Base-by-base conservation (phyloP, 805 yeast genomes). In the Starmerella scarabaei region DNA sequence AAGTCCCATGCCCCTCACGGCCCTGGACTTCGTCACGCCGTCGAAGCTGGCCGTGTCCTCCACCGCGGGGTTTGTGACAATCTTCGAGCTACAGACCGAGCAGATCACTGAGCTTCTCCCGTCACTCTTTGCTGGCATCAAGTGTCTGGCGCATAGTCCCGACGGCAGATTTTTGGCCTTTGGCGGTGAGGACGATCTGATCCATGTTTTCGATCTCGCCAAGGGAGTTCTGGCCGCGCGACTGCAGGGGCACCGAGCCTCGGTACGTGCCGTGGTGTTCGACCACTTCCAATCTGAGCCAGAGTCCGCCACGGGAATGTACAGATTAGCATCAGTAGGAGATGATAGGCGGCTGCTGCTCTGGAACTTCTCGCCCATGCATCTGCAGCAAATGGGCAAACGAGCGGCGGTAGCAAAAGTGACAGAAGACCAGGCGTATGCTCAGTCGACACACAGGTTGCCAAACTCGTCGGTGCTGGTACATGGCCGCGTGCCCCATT, bases 51-150 rank as follows among this genome's bases (percentile, higher is more conserved):
- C 75, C 0, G 53, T 75, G n/a, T 71, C 79, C 0, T 63, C 74
- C 5, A 80, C 73, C 44, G 84, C 78, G 53, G 91, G 85, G 2
- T 69, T 68, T 44, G 59, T 76, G 20, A 60, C 80, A 35, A 49
- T 80, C 15, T 60, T 80, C 35, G 78, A 77, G 53, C 54, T 77
- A 2, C 50, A 53, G 19, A 55, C 53, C 5, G 73, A 71, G 44
- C 42, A 40, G 9, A 42, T 69, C 3, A 51, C 72, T 1, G 86
- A 77, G 49, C 61, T 77, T 1, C 56, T 73, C 26, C 73, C 81
- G 3, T 69, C 78, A 27, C 77, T 75, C 51, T 80, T 75, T 54
- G 81, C 78, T 27, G 83, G 84, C 0, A 59, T 77, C 9, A 57
- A 69, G 23, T 67, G 72, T 47, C 54, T 70, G 17, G 63, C 63